Base-by-base conservation (phyloP, 1,284 basidiomycete species). In the Austroboletus olivaceoglutinosus region DNA sequence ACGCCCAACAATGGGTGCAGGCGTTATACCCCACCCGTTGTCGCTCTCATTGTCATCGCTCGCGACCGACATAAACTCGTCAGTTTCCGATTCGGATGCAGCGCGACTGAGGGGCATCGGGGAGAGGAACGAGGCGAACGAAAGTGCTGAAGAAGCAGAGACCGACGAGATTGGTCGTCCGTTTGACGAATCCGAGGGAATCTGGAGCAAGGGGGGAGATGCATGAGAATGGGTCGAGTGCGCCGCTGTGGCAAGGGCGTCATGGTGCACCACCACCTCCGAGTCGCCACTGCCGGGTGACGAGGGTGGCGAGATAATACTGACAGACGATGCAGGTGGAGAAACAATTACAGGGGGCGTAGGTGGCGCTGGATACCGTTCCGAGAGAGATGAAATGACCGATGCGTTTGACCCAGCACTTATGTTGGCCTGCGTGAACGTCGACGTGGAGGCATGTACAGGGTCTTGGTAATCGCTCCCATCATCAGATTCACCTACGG, bases 331-430 rank as follows among this genome's bases (percentile, higher is more conserved):
- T 4, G 45, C 25, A n/a, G 64, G 60, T 0, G 64, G 61, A 12
- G 65, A 68, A 16, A 64, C 22, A 3, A 66, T n/a, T 1, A 70
- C 53, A 4, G 66, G 64, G 0, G 68, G 63, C 1, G 68, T 63
- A 5, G 53, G 55, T 11, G 68, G 58, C 15, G 58, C 59, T 10
- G 68, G 68, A 43, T 67, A 67, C n/a, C 64, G 63, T 37, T 69
- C 65, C 6, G 68, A 67, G 13, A 67, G 58, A 19, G 68, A 67
- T 4, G 61, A 59, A n/a, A 68, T 38, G 27, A 51, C 19, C 1
- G 58, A 69, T 18, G 2, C 48, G 7, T 51, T 45, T 25, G 19
- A 40, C 16, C 39, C 48, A 2, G 21, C 22, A 34, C 45, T 38
- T 21, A 44, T 8, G 25, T 43, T 43, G 18, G 25, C 25, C 29